phyloP scores from a whole-genome alignment of 805 yeast genomes.

The Ogataea nakhonphanomensis region DNA sequence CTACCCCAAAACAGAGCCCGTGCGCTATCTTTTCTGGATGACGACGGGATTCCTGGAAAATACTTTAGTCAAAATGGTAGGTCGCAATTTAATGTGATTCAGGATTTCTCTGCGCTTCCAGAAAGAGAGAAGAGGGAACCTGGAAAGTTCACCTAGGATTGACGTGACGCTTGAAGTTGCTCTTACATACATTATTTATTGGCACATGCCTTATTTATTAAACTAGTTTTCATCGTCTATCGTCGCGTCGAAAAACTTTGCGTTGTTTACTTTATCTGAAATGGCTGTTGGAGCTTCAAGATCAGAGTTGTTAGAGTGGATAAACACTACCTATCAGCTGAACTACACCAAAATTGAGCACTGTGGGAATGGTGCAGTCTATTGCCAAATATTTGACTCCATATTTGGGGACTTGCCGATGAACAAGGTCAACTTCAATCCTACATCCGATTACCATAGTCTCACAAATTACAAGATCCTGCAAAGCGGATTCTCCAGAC shows the following conservation, averaged over 20 bases:
- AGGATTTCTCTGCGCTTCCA: slow-evolving; percentile 27
- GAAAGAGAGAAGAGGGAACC: slow-evolving; percentile 31
- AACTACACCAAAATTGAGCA: slow-evolving; percentile 79
- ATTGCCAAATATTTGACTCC: slow-evolving; percentile 87
- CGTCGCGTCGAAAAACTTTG: slow-evolving; percentile 17
- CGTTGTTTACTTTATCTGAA: slow-evolving; percentile 16
- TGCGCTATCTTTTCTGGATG: slow-evolving; percentile 19
- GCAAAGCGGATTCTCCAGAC: slow-evolving; percentile 74
- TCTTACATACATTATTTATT: slow-evolving; percentile 18
- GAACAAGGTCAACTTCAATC: slow-evolving; percentile 69
- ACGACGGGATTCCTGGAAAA: slow-evolving; percentile 33
- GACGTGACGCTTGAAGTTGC: too few species aligned
- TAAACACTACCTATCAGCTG: slow-evolving; percentile 65
- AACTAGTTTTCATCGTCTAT: slow-evolving; percentile 1
- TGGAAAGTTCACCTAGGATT: not conserved
- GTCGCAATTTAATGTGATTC: slow-evolving; percentile 26
- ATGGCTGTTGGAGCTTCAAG: slow-evolving; percentile 67
- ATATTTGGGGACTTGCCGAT: slow-evolving; percentile 81
- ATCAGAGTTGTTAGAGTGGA: slow-evolving; percentile 79
- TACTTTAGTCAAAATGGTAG: slow-evolving; percentile 27
- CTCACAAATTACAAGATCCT: slow-evolving; percentile 79
- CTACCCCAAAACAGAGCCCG: slow-evolving; percentile 14
- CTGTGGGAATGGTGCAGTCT: slow-evolving; percentile 94
- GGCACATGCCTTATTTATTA: slow-evolving; percentile 1
- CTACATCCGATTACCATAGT: slow-evolving; percentile 70